Evolutionary conservation across 1,139 yeast species (phyloP), one percentile per base, ranked within the genome.

Genomic region (Zhuliangozyma parablackwelliae): DNA sequence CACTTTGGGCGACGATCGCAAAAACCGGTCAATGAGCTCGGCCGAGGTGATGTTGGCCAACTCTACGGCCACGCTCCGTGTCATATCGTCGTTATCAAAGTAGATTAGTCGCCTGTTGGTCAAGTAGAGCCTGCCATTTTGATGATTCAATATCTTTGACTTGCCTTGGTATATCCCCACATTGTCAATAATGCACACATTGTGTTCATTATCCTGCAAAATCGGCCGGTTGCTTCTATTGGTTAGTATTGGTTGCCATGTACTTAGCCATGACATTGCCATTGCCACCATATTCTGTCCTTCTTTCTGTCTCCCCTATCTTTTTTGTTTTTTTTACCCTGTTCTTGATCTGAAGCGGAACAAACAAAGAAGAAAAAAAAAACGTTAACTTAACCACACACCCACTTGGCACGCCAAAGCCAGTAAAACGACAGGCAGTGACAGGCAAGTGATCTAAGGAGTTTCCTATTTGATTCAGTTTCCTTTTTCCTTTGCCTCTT

Each of bases 1-100:
- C 21, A 90, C 72, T 51, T 89, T 87, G 0, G 97, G 88, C 7
- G 95, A 85, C 2, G 94, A 77, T 46, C 82, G 74, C 40, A 90
- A 58, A 51, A 90, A 89, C 28, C 89, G 76, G 7, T 78, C 78
- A 7, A 79, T 65, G 35, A 70, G 61, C 21, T 75, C 80, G 0
- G 72, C 50, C 1, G 54, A 47, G 3, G 61, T 60, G 2, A 87
- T 64, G 26, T 69, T 68, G 3, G 60, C 53, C 16, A 87, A 59
- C 24, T 69, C 68, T 7, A 87, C 44, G 2, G 71, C 72, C 7
- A 85, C 55, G 10, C 87, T 75, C 13, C 35, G 30, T 5, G 61
- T 55, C 1, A 74, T 71, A 10, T 61, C 51, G 2, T 39, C 49
- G 38, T 77, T 74, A 50, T 85, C 92, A 10, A 89, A 75, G 54